Evolutionary conservation across 139 green algal genomes (phyloP), one percentile per base, ranked within the genome.

Genomic region (Chlamydomonas asymmetrica): DNA sequence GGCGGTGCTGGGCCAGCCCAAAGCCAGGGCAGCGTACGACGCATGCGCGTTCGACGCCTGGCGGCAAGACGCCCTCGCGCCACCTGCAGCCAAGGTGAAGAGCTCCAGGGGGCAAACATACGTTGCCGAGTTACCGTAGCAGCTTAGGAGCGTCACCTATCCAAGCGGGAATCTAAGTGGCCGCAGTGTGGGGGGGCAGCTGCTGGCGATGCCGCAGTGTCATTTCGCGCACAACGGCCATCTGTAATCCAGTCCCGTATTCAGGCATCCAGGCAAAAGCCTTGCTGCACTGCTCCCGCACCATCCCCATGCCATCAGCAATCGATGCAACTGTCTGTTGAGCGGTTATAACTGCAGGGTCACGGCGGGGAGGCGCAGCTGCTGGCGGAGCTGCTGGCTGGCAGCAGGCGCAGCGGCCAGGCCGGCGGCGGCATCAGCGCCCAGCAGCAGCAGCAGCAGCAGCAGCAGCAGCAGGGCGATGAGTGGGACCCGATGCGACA

Each of bases 351-450:
- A 39, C 31, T 18, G 23, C 62, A 84, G 77, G 64, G 43, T 34
- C 59, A 66, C 13, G 92, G 88, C 5, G 83, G 85, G 1, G 93
- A 97, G 78, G 92, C 84, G 29, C 63, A 88, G 2, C 73, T 97
- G 52, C 78, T 97, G 54, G 88, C 93, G 49, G 85, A 93, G 43
- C 88, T 96, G 71, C 88, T 88, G 22, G 48, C 35, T 8, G 61
- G 88, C 39, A 85, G 87, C 5, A 49, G 34, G 50, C 80, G 16
- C 87, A 84, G 62, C 69, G 91, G 63, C 65, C 86, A 0, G 43
- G 41, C 22, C 88, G 82, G 5, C 86, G 70, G 71, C 32, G 67
- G 73, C 22, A 63, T 69, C 38, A 25, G 9, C 27, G 61, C 35
- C 34, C 74, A n/a, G n/a, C n/a, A n/a, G n/a, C n/a, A n/a, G n/a